A percentile compares a stretch with the other conserved stretches of the same genome.
Evolutionary conservation across 441 rosid genomes (phyloP).

Genomic region (Macaranga tanarius): DNA sequence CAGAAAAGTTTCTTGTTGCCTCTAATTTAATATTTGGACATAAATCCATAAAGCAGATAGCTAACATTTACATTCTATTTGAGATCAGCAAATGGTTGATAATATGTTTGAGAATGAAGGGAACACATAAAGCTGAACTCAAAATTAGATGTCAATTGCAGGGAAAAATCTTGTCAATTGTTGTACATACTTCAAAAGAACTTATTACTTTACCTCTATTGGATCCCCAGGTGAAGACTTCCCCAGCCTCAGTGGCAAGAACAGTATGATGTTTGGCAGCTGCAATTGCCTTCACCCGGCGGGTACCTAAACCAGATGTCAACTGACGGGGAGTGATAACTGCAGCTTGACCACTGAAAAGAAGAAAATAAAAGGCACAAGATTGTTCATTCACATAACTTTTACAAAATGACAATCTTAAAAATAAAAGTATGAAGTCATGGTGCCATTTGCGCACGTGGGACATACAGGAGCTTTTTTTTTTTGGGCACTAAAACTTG

Average conservation of each 20-base stretch:
- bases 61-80: conserved; percentile 6
- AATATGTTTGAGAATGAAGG: conserved; percentile 6
- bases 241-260: conserved; percentile 89
- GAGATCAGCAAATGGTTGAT: background rate
- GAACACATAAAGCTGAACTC: conserved; percentile 4
- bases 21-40: conserved; percentile 17
- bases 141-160: conserved; percentile 16
- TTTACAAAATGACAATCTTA: conserved; percentile 8
- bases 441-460: conserved; percentile 1
- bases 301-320: conserved; percentile 77
- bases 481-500: conserved; percentile 19
- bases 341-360: conserved; percentile 97
- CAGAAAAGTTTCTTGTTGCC: conserved; percentile 8
- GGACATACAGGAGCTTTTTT: conserved; percentile 7
- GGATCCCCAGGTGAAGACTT: conserved; percentile 97
- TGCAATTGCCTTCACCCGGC: conserved; percentile 86
- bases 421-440: conserved; percentile 4
- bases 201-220: conserved; percentile 69
- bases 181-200: conserved; percentile 7
- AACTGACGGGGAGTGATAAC: conserved; percentile 97
- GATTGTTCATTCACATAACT: conserved; percentile 16
- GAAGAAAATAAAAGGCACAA: conserved; percentile 30
- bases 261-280: conserved; percentile 99
- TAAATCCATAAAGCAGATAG: conserved; percentile 8
- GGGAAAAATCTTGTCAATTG: background rate